Percentiles rank a stretch among this genome's conserved stretches.
Conservation (phyloP, 2,329 filamentous ascomycete species). For the Sporothrix humicola region DNA sequence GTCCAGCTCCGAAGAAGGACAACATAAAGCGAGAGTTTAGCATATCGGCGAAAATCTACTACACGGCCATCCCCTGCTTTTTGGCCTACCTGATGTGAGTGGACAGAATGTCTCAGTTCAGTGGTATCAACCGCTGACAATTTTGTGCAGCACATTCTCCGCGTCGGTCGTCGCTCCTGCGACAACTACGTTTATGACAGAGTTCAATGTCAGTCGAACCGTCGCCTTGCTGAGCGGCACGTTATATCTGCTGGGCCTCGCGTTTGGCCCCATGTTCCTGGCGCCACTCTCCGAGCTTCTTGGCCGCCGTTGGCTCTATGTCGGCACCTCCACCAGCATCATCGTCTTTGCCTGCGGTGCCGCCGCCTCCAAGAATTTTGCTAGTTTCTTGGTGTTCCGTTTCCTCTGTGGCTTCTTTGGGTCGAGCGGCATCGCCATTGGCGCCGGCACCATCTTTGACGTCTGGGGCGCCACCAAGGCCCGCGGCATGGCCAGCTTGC, state of each 20-base stretch:
- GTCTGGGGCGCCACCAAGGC: slow-evolving; percentile 45
- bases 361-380: slow-evolving; percentile 55
- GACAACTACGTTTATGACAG: slow-evolving; percentile 14
- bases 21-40: background rate
- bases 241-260: slow-evolving; percentile 69
- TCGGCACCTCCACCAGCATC: slow-evolving; percentile 47
- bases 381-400: slow-evolving; percentile 61
- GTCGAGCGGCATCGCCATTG: slow-evolving; percentile 70
- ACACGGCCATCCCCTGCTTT: slow-evolving; percentile 28
- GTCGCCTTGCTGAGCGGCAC: slow-evolving; percentile 70
- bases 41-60: slow-evolving; percentile 14
- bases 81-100: slow-evolving; percentile 25
- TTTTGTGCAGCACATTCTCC: slow-evolving; percentile 19
- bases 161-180: slow-evolving; percentile 22
- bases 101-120: no score
- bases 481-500: slow-evolving; percentile 5
- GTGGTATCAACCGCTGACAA: no score
- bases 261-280: slow-evolving; percentile 61
- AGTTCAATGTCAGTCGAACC: slow-evolving; percentile 40
- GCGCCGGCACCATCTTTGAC: slow-evolving; percentile 70
- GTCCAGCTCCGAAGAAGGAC: background rate
- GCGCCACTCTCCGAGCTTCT: slow-evolving; percentile 66
- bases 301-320: slow-evolving; percentile 56
- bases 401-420: slow-evolving; percentile 70
- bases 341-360: slow-evolving; percentile 56